Evolutionary conservation across 805 yeast genomes (phyloP).

Genomic region (Kluyveromyces siamensis): DNA sequence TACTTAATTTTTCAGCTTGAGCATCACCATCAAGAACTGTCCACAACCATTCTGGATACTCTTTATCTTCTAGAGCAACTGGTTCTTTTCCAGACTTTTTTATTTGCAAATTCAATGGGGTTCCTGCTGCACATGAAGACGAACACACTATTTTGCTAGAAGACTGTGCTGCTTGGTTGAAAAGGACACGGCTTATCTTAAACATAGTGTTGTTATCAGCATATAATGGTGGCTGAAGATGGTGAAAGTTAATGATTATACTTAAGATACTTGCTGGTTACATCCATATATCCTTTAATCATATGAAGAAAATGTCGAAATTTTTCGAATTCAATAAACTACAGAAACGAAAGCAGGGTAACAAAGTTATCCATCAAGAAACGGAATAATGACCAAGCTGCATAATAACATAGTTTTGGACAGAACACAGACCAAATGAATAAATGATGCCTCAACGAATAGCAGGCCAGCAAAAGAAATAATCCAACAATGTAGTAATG

Average conservation of each 20-base stretch:
- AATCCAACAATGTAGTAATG: constrained; percentile 55
- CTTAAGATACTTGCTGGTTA: too few species aligned
- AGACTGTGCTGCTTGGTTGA: not conserved
- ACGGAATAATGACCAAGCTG: constrained; percentile 61
- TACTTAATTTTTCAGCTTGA: constrained; percentile 47
- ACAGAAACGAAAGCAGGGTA: not conserved
- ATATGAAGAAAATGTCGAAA: not conserved
- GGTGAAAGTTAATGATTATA: too few species aligned
- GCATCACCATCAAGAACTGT: constrained; percentile 58
- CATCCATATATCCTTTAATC: too few species aligned
- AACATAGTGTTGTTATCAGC: not conserved
- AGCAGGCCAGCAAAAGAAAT: constrained; percentile 60
- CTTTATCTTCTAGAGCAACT: constrained; percentile 76
- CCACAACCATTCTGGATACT: constrained; percentile 97
- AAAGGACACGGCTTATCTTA: not conserved
- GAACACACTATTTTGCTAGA: constrained; percentile 4
- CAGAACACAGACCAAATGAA: constrained; percentile 98
- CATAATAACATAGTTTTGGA: constrained; percentile 77
- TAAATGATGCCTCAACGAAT: constrained; percentile 67
- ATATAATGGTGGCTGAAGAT: not conserved
- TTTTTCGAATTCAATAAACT: not conserved
- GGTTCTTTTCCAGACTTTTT: constrained; percentile 80
- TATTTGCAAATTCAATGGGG: constrained; percentile 60
- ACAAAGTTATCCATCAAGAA: constrained; percentile 25
- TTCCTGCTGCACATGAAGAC: constrained; percentile 63